Evolutionary conservation across 1,139 yeast genomes (phyloP).

Genomic region (Saccharomyces hybrid): DNA sequence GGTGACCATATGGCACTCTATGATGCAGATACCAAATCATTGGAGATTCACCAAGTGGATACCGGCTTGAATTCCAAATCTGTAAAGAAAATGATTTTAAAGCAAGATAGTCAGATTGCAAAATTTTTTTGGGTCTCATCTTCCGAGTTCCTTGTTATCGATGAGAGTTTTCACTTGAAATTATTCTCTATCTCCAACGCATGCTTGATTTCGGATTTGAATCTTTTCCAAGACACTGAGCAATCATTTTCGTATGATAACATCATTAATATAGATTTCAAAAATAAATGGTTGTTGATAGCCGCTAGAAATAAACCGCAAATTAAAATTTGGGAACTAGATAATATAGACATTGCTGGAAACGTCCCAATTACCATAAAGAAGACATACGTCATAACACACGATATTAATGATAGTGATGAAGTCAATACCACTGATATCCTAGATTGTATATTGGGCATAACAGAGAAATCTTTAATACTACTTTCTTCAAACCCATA

Average conservation of each 20-base stretch:
- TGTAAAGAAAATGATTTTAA: not conserved
- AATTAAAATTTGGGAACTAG: conserved; percentile 2
- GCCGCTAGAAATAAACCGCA: conserved; percentile 2
- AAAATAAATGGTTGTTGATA: conserved; percentile 15
- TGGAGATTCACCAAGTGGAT: not conserved
- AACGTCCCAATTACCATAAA: conserved; percentile 1
- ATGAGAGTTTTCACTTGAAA: not conserved
- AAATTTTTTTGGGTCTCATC: not conserved
- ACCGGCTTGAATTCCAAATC: not conserved
- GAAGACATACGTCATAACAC: not conserved
- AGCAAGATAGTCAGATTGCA: not conserved
- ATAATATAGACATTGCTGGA: conserved; percentile 1
- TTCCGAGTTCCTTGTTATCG: not conserved
- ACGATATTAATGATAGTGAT: not conserved
- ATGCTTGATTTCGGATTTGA: not conserved
- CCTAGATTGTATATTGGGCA: conserved; percentile 23
- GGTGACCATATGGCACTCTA: not conserved
- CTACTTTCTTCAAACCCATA: conserved; percentile 20
- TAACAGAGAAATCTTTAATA: conserved; percentile 30
- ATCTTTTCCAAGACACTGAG: not conserved
- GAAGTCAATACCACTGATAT: conserved; percentile 5
- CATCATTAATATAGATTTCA: conserved; percentile 20
- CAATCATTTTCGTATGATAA: conserved; percentile 8
- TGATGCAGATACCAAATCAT: not conserved
- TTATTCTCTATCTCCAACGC: not conserved